A percentile compares a stretch with the other conserved stretches of the same genome.
Conservation (phyloP, 306 rosid genomes). For the Sicyos baderoa region DNA sequence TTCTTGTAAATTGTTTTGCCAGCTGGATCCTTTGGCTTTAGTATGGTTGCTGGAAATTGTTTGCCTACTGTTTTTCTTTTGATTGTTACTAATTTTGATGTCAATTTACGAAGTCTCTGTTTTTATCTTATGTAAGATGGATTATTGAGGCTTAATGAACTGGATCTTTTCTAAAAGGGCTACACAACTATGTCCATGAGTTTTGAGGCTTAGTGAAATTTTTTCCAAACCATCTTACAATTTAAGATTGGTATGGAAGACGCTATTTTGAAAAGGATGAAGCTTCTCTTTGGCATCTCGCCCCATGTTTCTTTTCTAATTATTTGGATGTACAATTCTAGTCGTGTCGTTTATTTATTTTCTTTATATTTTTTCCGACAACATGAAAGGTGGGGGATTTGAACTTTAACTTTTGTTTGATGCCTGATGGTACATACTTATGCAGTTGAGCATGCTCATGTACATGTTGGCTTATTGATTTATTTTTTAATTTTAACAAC, state of each 20-base stretch:
- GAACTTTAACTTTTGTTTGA: too few species aligned
- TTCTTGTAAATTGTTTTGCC: background rate
- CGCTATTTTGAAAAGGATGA: background rate
- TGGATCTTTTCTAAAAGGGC: background rate
- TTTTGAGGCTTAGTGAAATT: background rate
- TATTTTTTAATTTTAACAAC: too few species aligned
- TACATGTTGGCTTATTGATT: too few species aligned
- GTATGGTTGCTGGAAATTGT: background rate
- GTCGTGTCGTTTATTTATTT: background rate
- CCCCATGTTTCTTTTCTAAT: background rate
- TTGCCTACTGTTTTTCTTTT: background rate
- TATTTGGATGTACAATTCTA: background rate
- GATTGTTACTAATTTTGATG: background rate
- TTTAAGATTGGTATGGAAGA: background rate
- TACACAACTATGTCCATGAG: background rate
- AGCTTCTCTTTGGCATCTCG: background rate
- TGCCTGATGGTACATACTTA: too few species aligned
- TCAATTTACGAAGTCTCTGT: background rate
- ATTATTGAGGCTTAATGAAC: background rate
- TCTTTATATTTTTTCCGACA: too few species aligned
- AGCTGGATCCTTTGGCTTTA: background rate
- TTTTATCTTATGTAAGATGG: constrained; percentile 9
- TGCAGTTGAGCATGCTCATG: too few species aligned
- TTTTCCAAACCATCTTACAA: background rate
- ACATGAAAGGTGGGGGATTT: too few species aligned